Percentiles rank a stretch among this genome's conserved stretches.
Conservation (phyloP, 2,329 filamentous ascomycete species). For the Clarireedia sp. region DNA sequence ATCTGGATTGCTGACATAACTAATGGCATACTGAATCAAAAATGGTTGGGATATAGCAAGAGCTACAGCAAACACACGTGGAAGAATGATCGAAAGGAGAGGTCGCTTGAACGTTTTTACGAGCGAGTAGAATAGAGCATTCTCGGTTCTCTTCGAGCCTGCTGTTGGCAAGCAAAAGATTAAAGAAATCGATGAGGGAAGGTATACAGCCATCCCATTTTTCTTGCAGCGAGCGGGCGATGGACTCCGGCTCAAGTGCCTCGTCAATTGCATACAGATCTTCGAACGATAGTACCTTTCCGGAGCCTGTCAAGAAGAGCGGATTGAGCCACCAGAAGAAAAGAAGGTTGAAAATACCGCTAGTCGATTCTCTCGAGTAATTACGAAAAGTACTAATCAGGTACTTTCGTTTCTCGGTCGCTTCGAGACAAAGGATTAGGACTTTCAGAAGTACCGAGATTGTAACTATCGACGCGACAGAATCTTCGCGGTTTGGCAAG, state of each 20-base stretch:
- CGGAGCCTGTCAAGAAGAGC: constrained; percentile 29
- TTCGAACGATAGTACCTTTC: constrained; percentile 26
- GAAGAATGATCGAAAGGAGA: not conserved
- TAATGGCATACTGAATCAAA: constrained; percentile 8
- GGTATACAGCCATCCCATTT: constrained; percentile 14
- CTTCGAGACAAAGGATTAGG: constrained; percentile 18
- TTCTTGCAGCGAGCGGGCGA: constrained; percentile 9
- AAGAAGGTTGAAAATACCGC: constrained; percentile 29
- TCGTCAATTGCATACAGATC: constrained; percentile 23
- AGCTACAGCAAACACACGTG: constrained; percentile 15
- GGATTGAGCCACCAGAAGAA: constrained; percentile 33
- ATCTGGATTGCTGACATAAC: constrained; percentile 19
- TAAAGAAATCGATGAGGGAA: not conserved
- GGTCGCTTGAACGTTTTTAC: not conserved
- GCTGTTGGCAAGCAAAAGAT: not conserved
- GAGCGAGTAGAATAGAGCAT: not conserved
- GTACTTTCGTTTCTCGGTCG: constrained; percentile 14
- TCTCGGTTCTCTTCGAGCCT: not conserved
- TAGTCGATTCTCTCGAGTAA: constrained; percentile 26
- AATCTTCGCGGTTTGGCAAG: constrained; percentile 16
- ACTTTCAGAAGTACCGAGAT: constrained; percentile 17
- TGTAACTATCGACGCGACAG: constrained; percentile 13
- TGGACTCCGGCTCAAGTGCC: constrained; percentile 4
- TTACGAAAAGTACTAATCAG: constrained; percentile 14
- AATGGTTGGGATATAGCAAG: constrained; percentile 14